Evolutionary conservation across 352 stramenopile genomes (phyloP).

Genomic region (Phytophthora ramorum): DNA sequence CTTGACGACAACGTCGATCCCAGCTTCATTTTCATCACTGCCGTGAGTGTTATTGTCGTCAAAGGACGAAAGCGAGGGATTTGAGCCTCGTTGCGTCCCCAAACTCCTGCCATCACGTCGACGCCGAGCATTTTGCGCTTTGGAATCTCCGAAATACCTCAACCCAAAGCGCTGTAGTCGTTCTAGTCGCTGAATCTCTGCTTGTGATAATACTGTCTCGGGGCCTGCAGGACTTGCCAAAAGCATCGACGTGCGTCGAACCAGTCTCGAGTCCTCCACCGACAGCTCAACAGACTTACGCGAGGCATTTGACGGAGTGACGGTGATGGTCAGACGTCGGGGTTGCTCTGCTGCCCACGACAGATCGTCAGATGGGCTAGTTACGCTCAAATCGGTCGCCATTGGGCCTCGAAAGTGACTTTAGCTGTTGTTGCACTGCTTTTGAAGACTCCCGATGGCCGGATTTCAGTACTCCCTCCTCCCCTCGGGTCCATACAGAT

Average conservation of each 20-base stretch:
- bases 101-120: conserved; percentile 18
- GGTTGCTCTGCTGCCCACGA: conserved; percentile 24
- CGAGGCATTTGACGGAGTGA: conserved; percentile 17
- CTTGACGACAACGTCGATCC: conserved; percentile 1
- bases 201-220: conserved; percentile 48
- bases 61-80: conserved; percentile 8
- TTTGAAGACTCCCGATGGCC: conserved; percentile 1
- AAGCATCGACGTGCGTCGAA: conserved; percentile 62
- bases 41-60: conserved; percentile 15
- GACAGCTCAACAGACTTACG: conserved; percentile 47
- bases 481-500: conserved; percentile 29
- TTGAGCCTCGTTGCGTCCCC: conserved; percentile 15
- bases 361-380: background rate
- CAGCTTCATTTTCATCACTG: conserved; percentile 5
- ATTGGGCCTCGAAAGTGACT: background rate
- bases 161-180: conserved; percentile 48
- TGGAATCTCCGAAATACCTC: conserved; percentile 37
- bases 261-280: conserved; percentile 44
- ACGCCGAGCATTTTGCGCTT: conserved; percentile 1
- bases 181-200: conserved; percentile 48
- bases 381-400: conserved; percentile 10
- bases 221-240: conserved; percentile 49
- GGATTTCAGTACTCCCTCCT: background rate
- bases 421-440: background rate
- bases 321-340: conserved; percentile 34